Base-by-base conservation (phyloP, 306 rosid genomes). In the Cyamopsis tetragonoloba region DNA sequence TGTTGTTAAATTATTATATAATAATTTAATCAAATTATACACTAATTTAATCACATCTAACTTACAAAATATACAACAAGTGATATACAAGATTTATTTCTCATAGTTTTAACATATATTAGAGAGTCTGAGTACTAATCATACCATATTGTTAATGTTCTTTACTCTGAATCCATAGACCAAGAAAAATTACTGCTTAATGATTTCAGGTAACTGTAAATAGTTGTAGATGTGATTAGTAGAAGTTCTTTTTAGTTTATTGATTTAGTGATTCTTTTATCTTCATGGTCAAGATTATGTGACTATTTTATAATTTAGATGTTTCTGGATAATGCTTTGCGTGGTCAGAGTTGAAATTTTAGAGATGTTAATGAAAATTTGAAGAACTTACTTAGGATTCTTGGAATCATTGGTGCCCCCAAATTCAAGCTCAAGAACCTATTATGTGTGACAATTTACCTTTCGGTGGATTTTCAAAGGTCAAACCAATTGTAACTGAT, bases 401-500 rank as follows among this genome's bases (percentile, higher is more conserved):
- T 53, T 51, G 1, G 55, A 48, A 26, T 27, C n/a, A 27, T 13
- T 41, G 38, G 24, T 31, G 37, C 35, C 62, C 23, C 42, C 14
- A 39, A 72, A 60, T 77, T 43, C 54, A 14, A 19, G 30, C 43
- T 20, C 46, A 37, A 39, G 63, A 3, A n/a, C n/a, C n/a, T n/a
- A n/a, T n/a, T n/a, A n/a, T n/a, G n/a, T n/a, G n/a, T n/a, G n/a
- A n/a, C n/a, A n/a, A n/a, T n/a, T n/a, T 27, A 72, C 49, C 79
- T 81, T 81, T 81, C 79, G 85, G 82, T 57, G 79, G 76, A 71
- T 32, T 50, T 59, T 62, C 48, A 20, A n/a, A 38, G 35, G 71
- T 64, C 68, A 67, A 71, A 66, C 35, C 43, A 27, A 54, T 66
- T 70, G 60, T 66, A 31, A 51, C 54, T 17, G 67, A 57, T 51